Evolutionary conservation across 768 basidiomycete genomes (phyloP).

Genomic region (Phylloporus sp.): DNA sequence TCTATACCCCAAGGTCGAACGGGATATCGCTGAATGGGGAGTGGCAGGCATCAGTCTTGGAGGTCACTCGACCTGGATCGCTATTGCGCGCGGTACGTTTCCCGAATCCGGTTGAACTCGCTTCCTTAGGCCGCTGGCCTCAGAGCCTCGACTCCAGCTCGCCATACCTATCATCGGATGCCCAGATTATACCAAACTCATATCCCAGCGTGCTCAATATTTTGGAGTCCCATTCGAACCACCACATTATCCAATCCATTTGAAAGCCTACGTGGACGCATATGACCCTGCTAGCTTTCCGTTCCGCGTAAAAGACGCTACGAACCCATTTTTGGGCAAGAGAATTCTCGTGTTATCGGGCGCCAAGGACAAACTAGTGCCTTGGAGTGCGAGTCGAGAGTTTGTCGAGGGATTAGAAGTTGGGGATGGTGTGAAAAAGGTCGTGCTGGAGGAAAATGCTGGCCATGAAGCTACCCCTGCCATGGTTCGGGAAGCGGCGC

Average conservation of each 20-base stretch:
- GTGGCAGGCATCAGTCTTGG: constrained; percentile 76
- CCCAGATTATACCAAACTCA: constrained; percentile 59
- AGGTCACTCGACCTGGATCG: constrained; percentile 79
- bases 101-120: not conserved
- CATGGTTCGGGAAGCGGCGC: constrained; percentile 51
- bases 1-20: constrained; percentile 64
- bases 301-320: constrained; percentile 33
- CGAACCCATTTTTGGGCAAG: constrained; percentile 66
- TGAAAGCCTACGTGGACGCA: constrained; percentile 43
- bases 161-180: constrained; percentile 62
- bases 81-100: constrained; percentile 42
- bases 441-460: constrained; percentile 47
- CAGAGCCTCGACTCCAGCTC: constrained; percentile 43
- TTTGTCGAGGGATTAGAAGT: constrained; percentile 56
- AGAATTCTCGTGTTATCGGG: constrained; percentile 71
- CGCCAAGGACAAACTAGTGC: constrained; percentile 58
- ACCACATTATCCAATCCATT: constrained; percentile 53
- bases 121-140: not conserved
- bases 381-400: constrained; percentile 49
- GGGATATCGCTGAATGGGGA: constrained; percentile 60
- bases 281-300: constrained; percentile 44
- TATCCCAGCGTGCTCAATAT: constrained; percentile 49
- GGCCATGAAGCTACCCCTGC: constrained; percentile 58
- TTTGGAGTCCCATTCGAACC: constrained; percentile 40
- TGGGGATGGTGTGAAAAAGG: constrained; percentile 53